Evolutionary conservation across 2,329 filamentous ascomycete genomes (phyloP).

Genomic region (Fusarium albidum): DNA sequence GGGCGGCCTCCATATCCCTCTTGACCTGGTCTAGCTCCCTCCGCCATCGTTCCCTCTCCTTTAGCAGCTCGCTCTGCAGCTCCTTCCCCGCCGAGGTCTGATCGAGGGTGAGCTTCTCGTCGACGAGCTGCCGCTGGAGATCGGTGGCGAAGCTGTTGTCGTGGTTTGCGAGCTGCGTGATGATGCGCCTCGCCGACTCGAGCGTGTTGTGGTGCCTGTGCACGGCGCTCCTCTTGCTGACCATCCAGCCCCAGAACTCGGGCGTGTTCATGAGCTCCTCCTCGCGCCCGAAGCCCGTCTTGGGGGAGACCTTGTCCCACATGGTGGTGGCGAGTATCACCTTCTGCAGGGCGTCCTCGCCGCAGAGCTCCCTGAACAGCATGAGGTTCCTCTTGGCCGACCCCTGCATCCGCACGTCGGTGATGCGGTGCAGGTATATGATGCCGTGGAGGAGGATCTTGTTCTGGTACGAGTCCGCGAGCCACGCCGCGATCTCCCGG

Average conservation of each 20-base stretch:
- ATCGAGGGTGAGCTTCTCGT: slow-evolving; percentile 2
- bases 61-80: slow-evolving; percentile 2
- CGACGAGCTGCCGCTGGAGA: slow-evolving; percentile 17
- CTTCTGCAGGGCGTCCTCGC: slow-evolving; percentile 8
- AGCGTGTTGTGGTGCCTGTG: slow-evolving; percentile 6
- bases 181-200: slow-evolving; percentile 9
- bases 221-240: slow-evolving; percentile 7
- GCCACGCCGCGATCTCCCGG: slow-evolving; percentile 45
- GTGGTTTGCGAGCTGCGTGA: background rate
- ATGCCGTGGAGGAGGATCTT: slow-evolving; percentile 21
- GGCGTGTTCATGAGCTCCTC: slow-evolving; percentile 9
- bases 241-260: slow-evolving; percentile 28
- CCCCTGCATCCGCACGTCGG: slow-evolving; percentile 21
- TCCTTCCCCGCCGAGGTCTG: slow-evolving; percentile 10
- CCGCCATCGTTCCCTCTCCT: background rate
- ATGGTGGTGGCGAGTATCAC: slow-evolving; percentile 14
- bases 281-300: slow-evolving; percentile 1
- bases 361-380: slow-evolving; percentile 21
- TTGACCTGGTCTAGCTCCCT: background rate
- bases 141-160: background rate
- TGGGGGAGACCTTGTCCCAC: slow-evolving; percentile 6
- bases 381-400: slow-evolving; percentile 21
- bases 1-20: slow-evolving; percentile 3
- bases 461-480: slow-evolving; percentile 38
- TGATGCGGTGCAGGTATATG: slow-evolving; percentile 26